Conservation (phyloP, 73 alveolate species). For the Breviolum minutum region DNA sequence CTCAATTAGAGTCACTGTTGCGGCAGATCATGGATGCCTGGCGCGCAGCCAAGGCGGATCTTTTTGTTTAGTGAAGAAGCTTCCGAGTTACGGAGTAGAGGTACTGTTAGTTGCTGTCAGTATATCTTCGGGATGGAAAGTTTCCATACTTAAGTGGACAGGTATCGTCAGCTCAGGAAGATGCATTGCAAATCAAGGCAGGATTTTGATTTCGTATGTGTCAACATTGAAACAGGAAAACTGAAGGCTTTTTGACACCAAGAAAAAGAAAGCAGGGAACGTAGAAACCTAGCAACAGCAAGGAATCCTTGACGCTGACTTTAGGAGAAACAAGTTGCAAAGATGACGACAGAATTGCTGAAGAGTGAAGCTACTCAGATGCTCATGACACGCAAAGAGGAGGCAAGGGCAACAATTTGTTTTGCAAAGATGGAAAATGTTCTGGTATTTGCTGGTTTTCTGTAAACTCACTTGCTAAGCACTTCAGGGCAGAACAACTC, state of each 20-base stretch:
- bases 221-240: not conserved
- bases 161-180: constrained; percentile 19
- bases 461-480: not conserved
- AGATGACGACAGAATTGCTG: constrained; percentile 14
- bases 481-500: not conserved
- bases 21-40: constrained; percentile 18
- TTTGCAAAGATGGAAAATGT: no score
- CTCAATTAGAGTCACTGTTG: constrained; percentile 36
- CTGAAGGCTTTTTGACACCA: no score
- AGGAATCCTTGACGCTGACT: not conserved
- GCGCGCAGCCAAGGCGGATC: constrained; percentile 34
- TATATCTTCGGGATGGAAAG: no score
- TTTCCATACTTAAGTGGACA: not conserved
- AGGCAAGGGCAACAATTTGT: not conserved
- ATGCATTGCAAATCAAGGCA: constrained; percentile 11
- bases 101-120: no score
- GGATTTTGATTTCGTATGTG: not conserved
- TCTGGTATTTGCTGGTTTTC: no score
- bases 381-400: constrained; percentile 34
- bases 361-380: constrained; percentile 37
- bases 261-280: no score
- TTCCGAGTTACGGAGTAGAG: no score
- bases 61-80: no score
- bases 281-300: no score
- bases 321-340: constrained; percentile 14